Evolutionary conservation across 495 filamentous ascomycete species (phyloP).

Genomic region (Penicillium chermesinum): DNA sequence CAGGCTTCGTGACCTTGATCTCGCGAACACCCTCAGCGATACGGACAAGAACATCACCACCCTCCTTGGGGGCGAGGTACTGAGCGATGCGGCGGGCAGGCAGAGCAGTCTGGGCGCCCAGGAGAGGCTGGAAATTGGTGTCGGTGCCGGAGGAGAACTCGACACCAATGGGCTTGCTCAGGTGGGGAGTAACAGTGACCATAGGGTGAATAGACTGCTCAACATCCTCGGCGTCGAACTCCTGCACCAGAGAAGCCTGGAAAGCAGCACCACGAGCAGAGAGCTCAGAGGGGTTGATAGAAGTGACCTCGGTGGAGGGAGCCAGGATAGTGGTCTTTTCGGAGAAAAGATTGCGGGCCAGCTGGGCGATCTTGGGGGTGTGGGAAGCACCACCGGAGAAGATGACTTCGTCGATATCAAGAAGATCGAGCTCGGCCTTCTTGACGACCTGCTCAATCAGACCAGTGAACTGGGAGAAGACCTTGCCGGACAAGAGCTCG

Average conservation of each 20-base stretch:
- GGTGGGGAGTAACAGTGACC: slow-evolving; percentile 88
- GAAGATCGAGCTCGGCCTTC: slow-evolving; percentile 86
- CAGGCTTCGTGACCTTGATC: slow-evolving; percentile 85
- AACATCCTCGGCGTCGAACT: slow-evolving; percentile 90
- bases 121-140: slow-evolving; percentile 68
- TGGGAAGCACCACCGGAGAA: slow-evolving; percentile 89
- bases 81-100: slow-evolving; percentile 79
- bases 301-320: slow-evolving; percentile 66
- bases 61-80: slow-evolving; percentile 65
- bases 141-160: slow-evolving; percentile 60
- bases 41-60: slow-evolving; percentile 81
- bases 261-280: slow-evolving; percentile 86
- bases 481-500: slow-evolving; percentile 79
- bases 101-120: slow-evolving; percentile 80
- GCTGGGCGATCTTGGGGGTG: slow-evolving; percentile 83
- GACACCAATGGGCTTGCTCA: slow-evolving; percentile 82
- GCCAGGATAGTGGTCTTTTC: slow-evolving; percentile 72
- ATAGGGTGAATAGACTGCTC: slow-evolving; percentile 92
- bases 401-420: slow-evolving; percentile 94
- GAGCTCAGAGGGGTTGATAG: slow-evolving; percentile 91
- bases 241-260: slow-evolving; percentile 86
- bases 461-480: slow-evolving; percentile 80
- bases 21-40: slow-evolving; percentile 79
- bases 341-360: slow-evolving; percentile 74
- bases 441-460: slow-evolving; percentile 78